A percentile compares a stretch with the other conserved stretches of the same genome.
These are phyloP conservation scores for Aspergillus niger DNA, from an alignment of 2,329 filamentous ascomycete species.

Conservation along the genomic window DNA sequence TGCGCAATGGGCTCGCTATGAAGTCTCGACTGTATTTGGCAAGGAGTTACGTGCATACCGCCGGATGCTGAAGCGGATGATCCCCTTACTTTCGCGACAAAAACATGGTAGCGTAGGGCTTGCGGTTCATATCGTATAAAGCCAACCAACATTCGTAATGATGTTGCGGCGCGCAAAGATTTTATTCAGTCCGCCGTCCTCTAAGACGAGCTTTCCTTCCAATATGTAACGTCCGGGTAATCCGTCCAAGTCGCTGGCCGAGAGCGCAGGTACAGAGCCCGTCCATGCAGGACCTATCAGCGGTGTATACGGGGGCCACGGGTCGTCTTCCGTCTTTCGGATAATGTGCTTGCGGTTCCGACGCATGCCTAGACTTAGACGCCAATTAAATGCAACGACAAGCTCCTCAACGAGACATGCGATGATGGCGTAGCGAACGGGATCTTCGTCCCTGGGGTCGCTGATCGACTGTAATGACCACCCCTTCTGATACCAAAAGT, in stretches of 20 bases:
- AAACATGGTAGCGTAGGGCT: conserved; percentile 19
- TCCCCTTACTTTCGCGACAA: neutral
- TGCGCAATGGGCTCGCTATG: conserved; percentile 25
- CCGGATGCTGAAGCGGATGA: neutral
- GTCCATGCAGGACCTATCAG: conserved; percentile 25
- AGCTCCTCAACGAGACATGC: conserved; percentile 12
- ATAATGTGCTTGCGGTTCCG: conserved; percentile 25
- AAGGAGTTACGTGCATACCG: neutral
- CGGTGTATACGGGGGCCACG: conserved; percentile 25
- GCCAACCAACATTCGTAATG: conserved; percentile 29
- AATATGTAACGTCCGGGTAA: conserved; percentile 18
- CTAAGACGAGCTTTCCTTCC: conserved; percentile 24
- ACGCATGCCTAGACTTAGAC: conserved; percentile 8
- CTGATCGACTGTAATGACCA: conserved; percentile 7
- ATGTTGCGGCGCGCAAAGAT: conserved; percentile 29
- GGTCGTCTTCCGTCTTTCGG: conserved; percentile 25
- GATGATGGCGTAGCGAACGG: conserved; percentile 11
- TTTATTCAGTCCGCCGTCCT: conserved; percentile 20
- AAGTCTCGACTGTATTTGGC: conserved; percentile 19
- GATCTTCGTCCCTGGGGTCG: conserved; percentile 6
- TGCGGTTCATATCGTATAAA: conserved; percentile 23
- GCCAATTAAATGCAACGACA: conserved; percentile 10
- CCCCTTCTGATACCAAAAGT: conserved; percentile 8
- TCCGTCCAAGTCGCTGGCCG: conserved; percentile 16
- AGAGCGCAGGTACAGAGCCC: conserved; percentile 10